Conservation (phyloP, 2,329 filamentous ascomycete genomes). For the Cytospora leucostoma region DNA sequence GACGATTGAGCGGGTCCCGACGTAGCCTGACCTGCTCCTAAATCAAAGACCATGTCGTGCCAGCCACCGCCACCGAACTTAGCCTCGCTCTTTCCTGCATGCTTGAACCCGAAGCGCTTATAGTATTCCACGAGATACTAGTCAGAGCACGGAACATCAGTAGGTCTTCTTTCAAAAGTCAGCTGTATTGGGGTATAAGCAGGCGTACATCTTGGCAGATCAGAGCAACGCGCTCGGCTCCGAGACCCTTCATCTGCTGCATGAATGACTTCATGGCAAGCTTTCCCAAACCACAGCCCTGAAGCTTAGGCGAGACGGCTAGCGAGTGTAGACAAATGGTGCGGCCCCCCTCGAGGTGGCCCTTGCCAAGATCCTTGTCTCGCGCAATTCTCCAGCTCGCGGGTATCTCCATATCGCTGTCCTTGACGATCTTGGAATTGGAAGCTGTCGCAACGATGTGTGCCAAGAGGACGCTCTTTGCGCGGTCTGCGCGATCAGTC, state of each 20-base stretch:
- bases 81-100: conserved; percentile 67
- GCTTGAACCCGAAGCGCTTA: conserved; percentile 70
- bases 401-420: conserved; percentile 75
- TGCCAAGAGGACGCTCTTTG: conserved; percentile 66
- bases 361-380: conserved; percentile 50
- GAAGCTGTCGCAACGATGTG: conserved; percentile 78
- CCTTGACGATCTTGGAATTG: conserved; percentile 63
- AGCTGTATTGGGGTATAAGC: not conserved
- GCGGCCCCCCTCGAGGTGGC: conserved; percentile 71
- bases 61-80: conserved; percentile 78
- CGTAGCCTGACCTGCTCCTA: conserved; percentile 12
- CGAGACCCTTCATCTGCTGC: conserved; percentile 71
- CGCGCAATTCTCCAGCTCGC: conserved; percentile 61
- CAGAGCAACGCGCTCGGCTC: conserved; percentile 71
- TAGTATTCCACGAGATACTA: conserved; percentile 74
- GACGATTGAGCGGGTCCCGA: conserved; percentile 17
- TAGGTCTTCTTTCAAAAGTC: not conserved
- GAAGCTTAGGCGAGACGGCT: conserved; percentile 74
- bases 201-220: conserved; percentile 69
- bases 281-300: conserved; percentile 72
- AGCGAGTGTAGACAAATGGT: conserved; percentile 84
- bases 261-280: conserved; percentile 76
- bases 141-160: conserved; percentile 4
- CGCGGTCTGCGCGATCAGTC: conserved; percentile 57
- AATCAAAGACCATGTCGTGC: conserved; percentile 69